Evolutionary conservation across 768 basidiomycete species (phyloP).

Genomic region (Pleurotus cornucopiae): DNA sequence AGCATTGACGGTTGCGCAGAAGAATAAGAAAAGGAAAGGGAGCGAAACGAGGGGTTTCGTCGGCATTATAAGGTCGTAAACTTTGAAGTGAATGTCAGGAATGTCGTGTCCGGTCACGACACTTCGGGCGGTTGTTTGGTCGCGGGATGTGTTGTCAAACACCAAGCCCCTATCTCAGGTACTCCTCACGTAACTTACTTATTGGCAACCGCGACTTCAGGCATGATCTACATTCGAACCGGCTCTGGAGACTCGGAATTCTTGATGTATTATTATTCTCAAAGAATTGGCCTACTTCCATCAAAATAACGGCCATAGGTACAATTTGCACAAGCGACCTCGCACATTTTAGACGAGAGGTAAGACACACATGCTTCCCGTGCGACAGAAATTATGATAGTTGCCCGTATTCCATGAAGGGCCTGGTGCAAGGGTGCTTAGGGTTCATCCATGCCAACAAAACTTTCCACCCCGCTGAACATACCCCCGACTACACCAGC

Average conservation of each 20-base stretch:
- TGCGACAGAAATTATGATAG: too few species aligned
- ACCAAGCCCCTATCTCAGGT: background rate
- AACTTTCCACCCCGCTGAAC: constrained; percentile 29
- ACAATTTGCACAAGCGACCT: too few species aligned
- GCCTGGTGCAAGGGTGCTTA: constrained; percentile 2
- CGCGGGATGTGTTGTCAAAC: background rate
- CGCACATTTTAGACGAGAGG: too few species aligned
- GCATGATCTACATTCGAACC: too few species aligned
- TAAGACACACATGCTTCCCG: too few species aligned
- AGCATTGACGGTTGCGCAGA: constrained; percentile 52
- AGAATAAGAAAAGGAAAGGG: constrained; percentile 28
- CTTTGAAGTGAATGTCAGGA: background rate
- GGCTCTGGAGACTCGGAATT: too few species aligned
- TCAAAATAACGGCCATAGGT: too few species aligned
- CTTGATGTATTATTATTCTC: too few species aligned
- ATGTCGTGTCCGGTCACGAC: background rate
- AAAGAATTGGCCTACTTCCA: too few species aligned
- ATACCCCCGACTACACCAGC: constrained; percentile 26
- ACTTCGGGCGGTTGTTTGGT: background rate
- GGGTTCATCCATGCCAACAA: constrained; percentile 47
- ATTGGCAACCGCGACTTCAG: too few species aligned
- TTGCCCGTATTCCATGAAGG: too few species aligned
- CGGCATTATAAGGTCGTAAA: constrained; percentile 1
- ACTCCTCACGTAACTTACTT: too few species aligned
- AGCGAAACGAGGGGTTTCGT: constrained; percentile 17